These are phyloP conservation scores for Vigna unguiculata DNA, from an alignment of 306 rosid genomes.

Conservation along the genomic window DNA sequence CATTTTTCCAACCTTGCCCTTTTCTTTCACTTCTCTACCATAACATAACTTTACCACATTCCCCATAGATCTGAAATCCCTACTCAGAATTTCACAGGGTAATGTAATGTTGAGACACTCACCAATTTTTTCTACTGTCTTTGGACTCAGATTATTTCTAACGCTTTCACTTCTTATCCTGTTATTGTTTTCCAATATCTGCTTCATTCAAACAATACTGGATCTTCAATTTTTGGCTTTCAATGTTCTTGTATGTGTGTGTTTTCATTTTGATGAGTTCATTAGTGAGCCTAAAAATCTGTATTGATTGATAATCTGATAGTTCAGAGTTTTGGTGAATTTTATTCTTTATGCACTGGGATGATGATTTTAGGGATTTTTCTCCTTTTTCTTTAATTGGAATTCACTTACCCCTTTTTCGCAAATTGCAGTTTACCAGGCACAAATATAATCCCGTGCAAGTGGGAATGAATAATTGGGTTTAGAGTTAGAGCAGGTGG, in stretches of 20 bases:
- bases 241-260: not conserved
- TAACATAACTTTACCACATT: not conserved
- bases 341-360: not conserved
- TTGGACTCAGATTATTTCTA: not conserved
- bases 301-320: conserved; percentile 3
- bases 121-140: not conserved
- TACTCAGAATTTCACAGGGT: not conserved
- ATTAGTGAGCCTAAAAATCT: not conserved
- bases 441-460: conserved; percentile 10
- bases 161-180: not conserved
- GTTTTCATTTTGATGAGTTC: conserved; percentile 1
- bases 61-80: conserved; percentile 11
- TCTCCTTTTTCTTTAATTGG: not conserved
- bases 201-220: not conserved
- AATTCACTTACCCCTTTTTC: not conserved
- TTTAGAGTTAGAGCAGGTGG: conserved; percentile 26
- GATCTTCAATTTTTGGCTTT: not conserved
- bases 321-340: conserved; percentile 5
- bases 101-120: not conserved
- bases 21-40: not conserved
- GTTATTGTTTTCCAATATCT: not conserved
- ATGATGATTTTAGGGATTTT: not conserved
- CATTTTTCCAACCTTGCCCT: not conserved
- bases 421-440: conserved; percentile 19
- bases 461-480: conserved; percentile 13